Percentiles rank a stretch among this genome's conserved stretches.
Conservation (phyloP, 2,329 filamentous ascomycete genomes). For the Coniochaeta sp. region DNA sequence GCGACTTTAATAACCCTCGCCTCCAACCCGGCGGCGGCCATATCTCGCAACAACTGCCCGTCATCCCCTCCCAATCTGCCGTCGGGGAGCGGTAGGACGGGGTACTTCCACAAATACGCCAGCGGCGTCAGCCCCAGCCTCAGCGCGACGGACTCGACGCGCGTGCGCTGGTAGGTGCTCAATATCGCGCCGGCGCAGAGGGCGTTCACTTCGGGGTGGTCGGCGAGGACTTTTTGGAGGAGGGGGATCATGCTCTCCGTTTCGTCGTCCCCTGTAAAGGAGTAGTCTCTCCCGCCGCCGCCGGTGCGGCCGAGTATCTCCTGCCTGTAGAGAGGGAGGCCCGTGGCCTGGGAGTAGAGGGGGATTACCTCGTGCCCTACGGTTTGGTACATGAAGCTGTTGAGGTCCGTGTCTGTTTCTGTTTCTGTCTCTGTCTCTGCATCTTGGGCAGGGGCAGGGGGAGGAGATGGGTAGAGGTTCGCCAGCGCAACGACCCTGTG, state of each 20-base stretch:
- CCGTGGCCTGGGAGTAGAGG: slow-evolving; percentile 72
- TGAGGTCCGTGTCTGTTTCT: slow-evolving; percentile 58
- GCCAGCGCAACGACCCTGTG: slow-evolving; percentile 82
- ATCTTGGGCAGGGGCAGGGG: not conserved
- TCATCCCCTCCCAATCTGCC: slow-evolving; percentile 29
- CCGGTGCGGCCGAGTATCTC: slow-evolving; percentile 66
- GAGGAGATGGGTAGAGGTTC: slow-evolving; percentile 64
- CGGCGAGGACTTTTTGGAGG: slow-evolving; percentile 56
- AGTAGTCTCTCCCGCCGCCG: slow-evolving; percentile 67
- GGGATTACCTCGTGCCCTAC: slow-evolving; percentile 84
- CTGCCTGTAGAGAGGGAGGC: slow-evolving; percentile 76
- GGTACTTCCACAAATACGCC: slow-evolving; percentile 90
- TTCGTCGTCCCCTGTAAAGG: slow-evolving; percentile 56
- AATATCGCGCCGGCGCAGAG: slow-evolving; percentile 87
- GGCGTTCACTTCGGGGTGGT: slow-evolving; percentile 77
- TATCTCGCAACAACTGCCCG: slow-evolving; percentile 66
- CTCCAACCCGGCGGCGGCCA: slow-evolving; percentile 70
- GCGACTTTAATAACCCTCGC: slow-evolving; percentile 94
- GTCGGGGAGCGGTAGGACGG: slow-evolving; percentile 52
- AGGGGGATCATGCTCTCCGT: slow-evolving; percentile 81
- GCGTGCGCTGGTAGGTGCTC: slow-evolving; percentile 90
- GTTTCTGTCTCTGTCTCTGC: slow-evolving; percentile 4
- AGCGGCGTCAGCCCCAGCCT: slow-evolving; percentile 77
- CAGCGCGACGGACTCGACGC: slow-evolving; percentile 87
- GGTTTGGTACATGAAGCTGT: slow-evolving; percentile 99